Conservation (phyloP, 2,329 filamentous ascomycete genomes). For the Trichocomaceae sp. region DNA sequence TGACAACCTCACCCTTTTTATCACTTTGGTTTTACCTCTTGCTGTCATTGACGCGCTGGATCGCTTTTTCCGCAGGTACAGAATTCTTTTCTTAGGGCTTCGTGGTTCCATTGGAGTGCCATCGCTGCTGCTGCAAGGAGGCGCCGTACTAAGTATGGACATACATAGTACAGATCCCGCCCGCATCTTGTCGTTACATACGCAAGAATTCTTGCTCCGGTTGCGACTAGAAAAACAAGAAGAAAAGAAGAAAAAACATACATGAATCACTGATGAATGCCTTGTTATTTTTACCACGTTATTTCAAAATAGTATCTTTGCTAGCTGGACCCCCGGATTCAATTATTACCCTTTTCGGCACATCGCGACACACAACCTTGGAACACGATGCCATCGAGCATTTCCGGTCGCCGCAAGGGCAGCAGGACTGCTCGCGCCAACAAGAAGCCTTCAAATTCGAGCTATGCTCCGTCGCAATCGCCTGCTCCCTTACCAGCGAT, state of each 20-base stretch:
- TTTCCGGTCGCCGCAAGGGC: conserved; percentile 12
- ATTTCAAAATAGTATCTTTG: background rate
- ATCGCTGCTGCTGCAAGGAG: conserved; percentile 5
- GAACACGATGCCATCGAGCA: conserved; percentile 8
- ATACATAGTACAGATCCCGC: background rate
- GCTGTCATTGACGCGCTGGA: background rate
- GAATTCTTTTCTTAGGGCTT: background rate
- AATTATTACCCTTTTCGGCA: conserved; percentile 1
- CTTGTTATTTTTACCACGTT: background rate
- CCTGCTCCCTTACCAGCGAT: background rate
- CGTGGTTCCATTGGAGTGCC: background rate
- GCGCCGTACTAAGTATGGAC: conserved; percentile 2
- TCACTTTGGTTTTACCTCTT: background rate
- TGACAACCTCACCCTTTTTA: background rate
- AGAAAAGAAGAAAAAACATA: background rate
- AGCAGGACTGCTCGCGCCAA: conserved; percentile 2
- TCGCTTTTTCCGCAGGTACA: background rate
- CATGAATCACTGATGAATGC: no score
- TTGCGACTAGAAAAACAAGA: background rate
- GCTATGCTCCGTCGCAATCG: background rate
- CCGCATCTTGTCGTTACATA: background rate
- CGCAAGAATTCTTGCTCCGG: background rate
- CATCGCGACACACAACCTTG: background rate
- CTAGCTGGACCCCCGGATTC: background rate
- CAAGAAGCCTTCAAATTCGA: background rate